Percentiles rank a stretch among this genome's conserved stretches.
Evolutionary conservation across 1,284 basidiomycete genomes (phyloP).

Genomic region (Naganishia sp.): DNA sequence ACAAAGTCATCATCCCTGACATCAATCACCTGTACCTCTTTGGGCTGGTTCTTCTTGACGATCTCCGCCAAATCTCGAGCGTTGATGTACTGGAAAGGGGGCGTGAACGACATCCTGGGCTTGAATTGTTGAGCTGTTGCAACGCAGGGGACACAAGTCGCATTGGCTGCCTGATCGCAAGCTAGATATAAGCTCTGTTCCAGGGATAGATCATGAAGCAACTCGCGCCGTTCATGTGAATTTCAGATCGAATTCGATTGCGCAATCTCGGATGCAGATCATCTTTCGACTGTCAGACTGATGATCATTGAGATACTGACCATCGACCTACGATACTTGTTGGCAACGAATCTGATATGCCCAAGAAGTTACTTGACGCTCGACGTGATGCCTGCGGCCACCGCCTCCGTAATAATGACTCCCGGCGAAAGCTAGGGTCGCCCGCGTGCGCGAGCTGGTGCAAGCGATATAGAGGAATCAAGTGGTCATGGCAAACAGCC

Average conservation of each 20-base stretch:
- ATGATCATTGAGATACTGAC: no score
- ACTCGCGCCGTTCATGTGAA: neutral
- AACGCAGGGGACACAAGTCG: neutral
- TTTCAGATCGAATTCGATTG: conserved; percentile 2
- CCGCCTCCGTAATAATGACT: no score
- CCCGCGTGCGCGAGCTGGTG: no score
- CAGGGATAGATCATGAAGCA: neutral
- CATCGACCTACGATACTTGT: no score
- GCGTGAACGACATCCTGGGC: conserved; percentile 45
- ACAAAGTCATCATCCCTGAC: conserved; percentile 52
- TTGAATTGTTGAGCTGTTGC: neutral
- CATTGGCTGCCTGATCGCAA: neutral
- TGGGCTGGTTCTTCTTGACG: conserved; percentile 45
- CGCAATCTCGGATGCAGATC: conserved; percentile 10
- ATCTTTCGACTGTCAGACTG: no score
- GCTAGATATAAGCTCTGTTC: neutral
- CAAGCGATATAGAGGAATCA: no score
- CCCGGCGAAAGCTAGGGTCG: no score
- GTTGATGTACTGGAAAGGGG: conserved; percentile 49
- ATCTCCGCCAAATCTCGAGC: conserved; percentile 48
- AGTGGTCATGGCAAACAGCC: no score
- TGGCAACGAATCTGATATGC: no score
- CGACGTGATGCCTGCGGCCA: no score
- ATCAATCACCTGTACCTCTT: conserved; percentile 49
- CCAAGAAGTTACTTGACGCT: no score